Evolutionary conservation across 495 filamentous ascomycete genomes (phyloP), one percentile per base, ranked within the genome.

Genomic region (Amniculicola lignicola): DNA sequence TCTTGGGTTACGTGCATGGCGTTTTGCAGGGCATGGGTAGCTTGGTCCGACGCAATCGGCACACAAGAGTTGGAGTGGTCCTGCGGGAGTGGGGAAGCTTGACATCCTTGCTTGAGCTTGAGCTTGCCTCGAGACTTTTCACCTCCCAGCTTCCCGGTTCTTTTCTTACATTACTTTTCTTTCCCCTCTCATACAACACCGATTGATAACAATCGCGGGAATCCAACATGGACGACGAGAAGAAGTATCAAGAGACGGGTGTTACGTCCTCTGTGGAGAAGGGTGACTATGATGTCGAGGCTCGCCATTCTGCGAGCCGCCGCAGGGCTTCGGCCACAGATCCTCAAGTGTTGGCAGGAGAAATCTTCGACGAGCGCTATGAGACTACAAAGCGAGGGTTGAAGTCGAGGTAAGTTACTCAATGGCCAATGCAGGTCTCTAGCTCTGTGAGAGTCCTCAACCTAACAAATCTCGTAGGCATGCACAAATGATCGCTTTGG

Each of bases 401-500:
- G 47, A 68, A 68, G 39, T 61, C 60, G 4, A 38, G 60, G 49
- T 59, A 52, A 52, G 55, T 15, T 6, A 29, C 19, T 43, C 9
- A 37, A 12, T 33, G 38, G 46, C 27, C 10, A 22, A 4, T 2
- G 18, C 15, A 36, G 9, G 2, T 9, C 5, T 43, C 36, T 1
- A n/a, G n/a, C n/a, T n/a, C n/a, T n/a, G n/a, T n/a, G n/a, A n/a
- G n/a, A n/a, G n/a, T n/a, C n/a, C n/a, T 21, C 7, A 19, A 10
- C 35, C 27, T 9, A 52, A 22, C 10, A 40, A 22, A 0, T 16
- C 27, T 44, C 21, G 5, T 18, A 59, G 65, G 28, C 65, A 68
- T 51, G 63, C 59, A 7, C 65, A 65, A 23, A 68, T 66, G 67
- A 69, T 69, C 31, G 67, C 67, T 10, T 47, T 69, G 29, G 67